Conservation (phyloP, 805 yeast genomes). For the Tetrapisispora iriomotensis region DNA sequence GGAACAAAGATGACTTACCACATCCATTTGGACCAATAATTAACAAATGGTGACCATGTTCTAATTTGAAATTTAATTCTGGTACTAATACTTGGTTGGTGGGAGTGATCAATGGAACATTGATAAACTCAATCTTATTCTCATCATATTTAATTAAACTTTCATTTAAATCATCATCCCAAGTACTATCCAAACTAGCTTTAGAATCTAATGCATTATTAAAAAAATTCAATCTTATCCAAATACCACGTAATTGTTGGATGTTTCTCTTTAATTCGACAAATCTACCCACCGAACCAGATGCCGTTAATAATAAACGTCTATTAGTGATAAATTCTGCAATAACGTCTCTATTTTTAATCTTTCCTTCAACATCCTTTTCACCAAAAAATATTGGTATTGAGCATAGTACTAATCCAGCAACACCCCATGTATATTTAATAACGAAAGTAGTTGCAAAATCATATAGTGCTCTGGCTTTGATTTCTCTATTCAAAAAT, state of each 20-base stretch:
- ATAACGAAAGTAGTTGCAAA: constrained; percentile 81
- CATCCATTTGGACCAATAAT: constrained; percentile 96
- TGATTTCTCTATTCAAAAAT: constrained; percentile 64
- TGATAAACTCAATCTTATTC: constrained; percentile 53
- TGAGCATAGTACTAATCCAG: constrained; percentile 79
- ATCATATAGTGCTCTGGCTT: constrained; percentile 70
- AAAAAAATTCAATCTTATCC: constrained; percentile 62
- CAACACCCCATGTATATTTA: constrained; percentile 93
- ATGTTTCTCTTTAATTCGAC: constrained; percentile 77
- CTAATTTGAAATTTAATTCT: constrained; percentile 57
- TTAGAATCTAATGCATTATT: constrained; percentile 41
- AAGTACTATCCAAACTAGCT: constrained; percentile 9
- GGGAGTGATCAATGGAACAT: constrained; percentile 81
- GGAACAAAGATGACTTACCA: constrained; percentile 85
- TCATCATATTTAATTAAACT: constrained; percentile 37
- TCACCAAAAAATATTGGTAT: constrained; percentile 67
- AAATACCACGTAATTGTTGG: constrained; percentile 76
- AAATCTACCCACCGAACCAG: constrained; percentile 80
- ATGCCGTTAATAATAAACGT: constrained; percentile 70
- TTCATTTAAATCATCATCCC: neutral
- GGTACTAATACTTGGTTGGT: constrained; percentile 63
- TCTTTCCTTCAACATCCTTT: constrained; percentile 5
- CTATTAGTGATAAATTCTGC: constrained; percentile 87
- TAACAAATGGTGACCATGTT: constrained; percentile 73
- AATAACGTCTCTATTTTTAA: constrained; percentile 35